Base-by-base conservation (phyloP, 768 basidiomycete genomes). In the Cystofilobasidium capitatum region DNA sequence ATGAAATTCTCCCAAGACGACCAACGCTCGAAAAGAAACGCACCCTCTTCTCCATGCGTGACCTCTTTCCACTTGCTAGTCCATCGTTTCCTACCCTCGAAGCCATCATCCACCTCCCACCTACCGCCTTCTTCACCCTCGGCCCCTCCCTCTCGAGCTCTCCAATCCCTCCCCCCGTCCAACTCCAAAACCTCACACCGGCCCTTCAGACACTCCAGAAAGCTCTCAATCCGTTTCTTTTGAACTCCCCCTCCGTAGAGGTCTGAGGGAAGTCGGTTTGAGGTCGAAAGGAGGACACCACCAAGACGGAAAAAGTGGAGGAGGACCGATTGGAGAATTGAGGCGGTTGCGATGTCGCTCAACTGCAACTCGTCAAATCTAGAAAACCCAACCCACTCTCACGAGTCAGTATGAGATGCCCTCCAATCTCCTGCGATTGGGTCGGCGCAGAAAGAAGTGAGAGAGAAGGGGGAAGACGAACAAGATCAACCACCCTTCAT, bases 161-260 rank as follows among this genome's bases (percentile, higher is more conserved):
- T 49, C 58, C 63, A 69, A 26, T 69, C 68, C 7, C 29, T 24
- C 0, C 68, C 68, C 6, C 68, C 68, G 36, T 69, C 68, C 26
- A 69, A 45, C 63, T 69, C 68, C 14, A 64, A 37, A 8, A 69
- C 63, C 40, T 64, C 62, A n/a, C 68, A 69, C 22, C 68, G 40
- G 9, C 62, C 42, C n/a, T 63, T 58, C 16, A 69, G 40, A 20
- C 68, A 63, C 1, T 29, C 47, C 17, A 69, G 31, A 24, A 69
- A 69, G 14, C 62, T 57, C n/a, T 69, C 68, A 36, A 69, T 51
- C 6, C 68, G 44, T 51, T 64, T 64, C 22, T 39, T 2, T 40
- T 64, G 63, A 20, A 69, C 68, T 37, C 68, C 68, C 40, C 39
- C 37, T 24, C 62, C 59, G 37, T 69, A 69, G 1, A 69, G 62